A percentile compares a stretch with the other conserved stretches of the same genome.
phyloP scores from a whole-genome alignment of 441 rosid species.

The Gossypium trilobum region DNA sequence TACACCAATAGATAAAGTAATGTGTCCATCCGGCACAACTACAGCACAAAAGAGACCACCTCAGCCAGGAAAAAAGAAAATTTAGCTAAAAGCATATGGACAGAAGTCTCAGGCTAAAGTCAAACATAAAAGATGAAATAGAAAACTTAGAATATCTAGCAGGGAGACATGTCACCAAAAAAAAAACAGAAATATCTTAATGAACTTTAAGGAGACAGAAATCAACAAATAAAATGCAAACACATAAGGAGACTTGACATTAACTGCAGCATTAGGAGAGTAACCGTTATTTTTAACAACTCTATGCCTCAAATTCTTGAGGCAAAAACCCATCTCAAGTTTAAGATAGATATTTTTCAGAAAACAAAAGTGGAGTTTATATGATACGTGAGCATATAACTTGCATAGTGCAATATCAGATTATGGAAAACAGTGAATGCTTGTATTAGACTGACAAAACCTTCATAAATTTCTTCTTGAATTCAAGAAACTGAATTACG shows the following conservation, averaged over 20 bases:
- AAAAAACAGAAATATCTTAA: neutral
- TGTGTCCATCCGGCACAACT: constrained; percentile 82
- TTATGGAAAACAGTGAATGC: neutral
- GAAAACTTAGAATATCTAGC: neutral
- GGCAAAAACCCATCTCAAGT: neutral
- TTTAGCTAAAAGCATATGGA: neutral
- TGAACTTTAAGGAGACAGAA: neutral
- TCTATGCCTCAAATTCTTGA: neutral
- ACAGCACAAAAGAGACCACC: constrained; percentile 16
- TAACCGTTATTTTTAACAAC: constrained; percentile 5
- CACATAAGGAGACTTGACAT: neutral
- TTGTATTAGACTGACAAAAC: neutral
- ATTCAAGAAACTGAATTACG: neutral
- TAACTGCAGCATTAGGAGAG: neutral
- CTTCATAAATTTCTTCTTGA: neutral
- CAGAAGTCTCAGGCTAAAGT: neutral
- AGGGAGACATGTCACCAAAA: neutral
- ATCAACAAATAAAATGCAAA: neutral
- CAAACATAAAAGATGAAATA: neutral
- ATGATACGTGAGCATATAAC: neutral
- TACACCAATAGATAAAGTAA: constrained; percentile 84
- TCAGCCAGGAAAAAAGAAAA: neutral
- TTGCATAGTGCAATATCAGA: neutral
- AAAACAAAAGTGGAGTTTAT: neutral
- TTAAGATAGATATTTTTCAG: neutral